These are phyloP conservation scores for Diaporthe longicolla DNA, from an alignment of 2,329 filamentous ascomycete species.

Conservation along the genomic window DNA sequence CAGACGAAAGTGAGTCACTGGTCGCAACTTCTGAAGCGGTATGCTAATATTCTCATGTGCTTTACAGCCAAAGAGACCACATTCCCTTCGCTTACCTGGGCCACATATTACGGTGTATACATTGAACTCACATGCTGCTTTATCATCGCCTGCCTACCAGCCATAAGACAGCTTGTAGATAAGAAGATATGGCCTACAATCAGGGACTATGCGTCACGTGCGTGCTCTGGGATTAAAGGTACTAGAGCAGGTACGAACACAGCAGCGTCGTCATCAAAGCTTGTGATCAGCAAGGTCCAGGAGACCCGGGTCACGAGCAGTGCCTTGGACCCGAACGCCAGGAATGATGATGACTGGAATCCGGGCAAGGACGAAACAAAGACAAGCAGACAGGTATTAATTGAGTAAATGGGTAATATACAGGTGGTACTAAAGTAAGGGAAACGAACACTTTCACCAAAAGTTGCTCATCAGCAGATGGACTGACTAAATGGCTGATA, in stretches of 20 bases:
- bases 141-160: constrained; percentile 33
- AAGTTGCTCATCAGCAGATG: too few species aligned
- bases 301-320: neutral
- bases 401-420: neutral
- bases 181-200: neutral
- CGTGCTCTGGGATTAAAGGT: neutral
- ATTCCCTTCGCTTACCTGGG: constrained; percentile 19
- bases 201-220: neutral
- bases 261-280: neutral
- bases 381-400: neutral
- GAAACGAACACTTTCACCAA: too few species aligned
- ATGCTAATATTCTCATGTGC: neutral
- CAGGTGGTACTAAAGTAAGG: too few species aligned
- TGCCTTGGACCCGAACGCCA: neutral
- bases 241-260: neutral
- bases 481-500: too few species aligned
- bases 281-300: neutral
- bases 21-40: rapidly evolving
- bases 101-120: constrained; percentile 25
- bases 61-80: neutral
- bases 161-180: constrained; percentile 12
- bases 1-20: neutral
- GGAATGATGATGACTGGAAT: neutral
- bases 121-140: constrained; percentile 35
- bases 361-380: neutral